phyloP scores from a whole-genome alignment of 192 early-diverging fungal species.

The Physocladia obscura region DNA sequence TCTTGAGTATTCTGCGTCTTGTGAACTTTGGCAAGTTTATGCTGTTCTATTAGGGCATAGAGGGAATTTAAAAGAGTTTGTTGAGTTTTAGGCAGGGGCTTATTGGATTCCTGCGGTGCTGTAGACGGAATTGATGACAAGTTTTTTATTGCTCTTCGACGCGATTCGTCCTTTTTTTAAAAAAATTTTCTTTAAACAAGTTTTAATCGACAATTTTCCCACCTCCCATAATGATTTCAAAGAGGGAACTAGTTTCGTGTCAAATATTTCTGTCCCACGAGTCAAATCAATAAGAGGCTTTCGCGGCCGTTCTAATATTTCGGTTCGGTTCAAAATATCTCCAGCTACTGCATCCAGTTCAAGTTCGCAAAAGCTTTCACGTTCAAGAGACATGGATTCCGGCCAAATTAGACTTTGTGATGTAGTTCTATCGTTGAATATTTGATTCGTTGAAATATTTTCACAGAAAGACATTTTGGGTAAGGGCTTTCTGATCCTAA shows the following conservation, averaged over 20 bases:
- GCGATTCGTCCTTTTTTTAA: conserved; percentile 45
- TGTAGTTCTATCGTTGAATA: too few relatives aligned
- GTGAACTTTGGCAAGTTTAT: background rate
- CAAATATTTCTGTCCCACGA: conserved; percentile 1
- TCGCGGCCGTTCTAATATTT: conserved; percentile 36
- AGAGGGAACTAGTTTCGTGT: conserved; percentile 60
- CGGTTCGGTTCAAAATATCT: conserved; percentile 63
- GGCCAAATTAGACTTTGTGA: conserved; percentile 19
- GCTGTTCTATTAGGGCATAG: background rate
- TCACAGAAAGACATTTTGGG: too few relatives aligned
- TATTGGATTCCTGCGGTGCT: background rate
- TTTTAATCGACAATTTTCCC: background rate
- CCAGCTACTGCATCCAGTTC: conserved; percentile 68
- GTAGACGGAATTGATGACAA: background rate
- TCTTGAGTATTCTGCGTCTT: background rate
- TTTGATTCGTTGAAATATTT: too few relatives aligned
- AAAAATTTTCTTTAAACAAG: conserved; percentile 3
- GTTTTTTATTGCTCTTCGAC: conserved; percentile 35
- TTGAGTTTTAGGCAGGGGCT: background rate
- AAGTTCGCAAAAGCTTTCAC: conserved; percentile 68
- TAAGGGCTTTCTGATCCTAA: too few relatives aligned
- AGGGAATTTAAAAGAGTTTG: conserved; percentile 1
- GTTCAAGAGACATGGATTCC: background rate
- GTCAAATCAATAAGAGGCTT: conserved; percentile 27
- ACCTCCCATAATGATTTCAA: conserved; percentile 62